A percentile compares a stretch with the other conserved stretches of the same genome.
Evolutionary conservation across 2,329 filamentous ascomycete genomes (phyloP).

Genomic region (Colletotrichum sp.): DNA sequence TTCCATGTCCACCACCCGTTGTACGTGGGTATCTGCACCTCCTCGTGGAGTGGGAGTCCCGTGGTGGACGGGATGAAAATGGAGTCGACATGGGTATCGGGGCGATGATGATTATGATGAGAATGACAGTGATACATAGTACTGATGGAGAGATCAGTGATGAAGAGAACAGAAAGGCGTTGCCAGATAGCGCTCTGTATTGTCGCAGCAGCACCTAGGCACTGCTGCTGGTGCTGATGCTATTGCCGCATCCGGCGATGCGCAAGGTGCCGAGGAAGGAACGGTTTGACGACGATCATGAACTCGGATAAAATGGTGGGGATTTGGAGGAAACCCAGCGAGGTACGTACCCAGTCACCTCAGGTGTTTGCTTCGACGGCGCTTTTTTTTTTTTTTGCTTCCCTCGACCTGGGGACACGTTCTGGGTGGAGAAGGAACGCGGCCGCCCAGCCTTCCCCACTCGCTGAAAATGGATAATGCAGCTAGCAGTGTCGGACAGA

Average conservation of each 20-base stretch:
- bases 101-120: not conserved
- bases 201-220: not conserved
- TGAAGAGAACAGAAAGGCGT: not conserved
- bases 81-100: not conserved
- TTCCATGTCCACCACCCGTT: not conserved
- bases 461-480: not conserved
- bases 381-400: not conserved
- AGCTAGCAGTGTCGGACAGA: not conserved
- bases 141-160: not conserved
- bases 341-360: not conserved
- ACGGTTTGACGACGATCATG: slow-evolving; percentile 6
- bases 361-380: not conserved
- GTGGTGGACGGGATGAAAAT: not conserved
- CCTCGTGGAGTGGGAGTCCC: not conserved
- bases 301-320: slow-evolving; percentile 8
- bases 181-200: not conserved
- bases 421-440: slow-evolving; percentile 2
- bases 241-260: not conserved
- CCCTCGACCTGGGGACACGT: not conserved
- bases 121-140: not conserved
- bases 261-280: not conserved
- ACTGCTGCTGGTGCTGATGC: not conserved
- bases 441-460: slow-evolving; percentile 9
- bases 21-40: not conserved
- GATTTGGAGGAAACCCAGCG: not conserved